Base-by-base conservation (phyloP, 1,139 yeast species). In the Nakaseomyces sp. region DNA sequence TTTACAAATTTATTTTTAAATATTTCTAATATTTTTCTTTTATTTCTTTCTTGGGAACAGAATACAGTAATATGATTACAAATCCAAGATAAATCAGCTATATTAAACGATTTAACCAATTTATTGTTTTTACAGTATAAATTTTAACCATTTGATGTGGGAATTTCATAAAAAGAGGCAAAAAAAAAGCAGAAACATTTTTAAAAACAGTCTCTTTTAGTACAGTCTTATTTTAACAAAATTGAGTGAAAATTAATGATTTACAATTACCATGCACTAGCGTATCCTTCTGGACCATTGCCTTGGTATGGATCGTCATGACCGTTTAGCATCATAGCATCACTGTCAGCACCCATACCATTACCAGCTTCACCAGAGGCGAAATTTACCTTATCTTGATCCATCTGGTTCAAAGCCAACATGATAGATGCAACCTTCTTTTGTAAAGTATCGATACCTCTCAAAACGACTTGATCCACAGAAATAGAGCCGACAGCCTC, bases 401-500 rank as follows among this genome's bases (percentile, higher is more conserved):
- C 73, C 55, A 70, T 65, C 51, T 74, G 77, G 54, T 82, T 85
- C 48, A 91, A 70, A 50, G 91, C 94, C 60, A 85, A 77, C 42
- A 91, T 79, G 46, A 91, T 81, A 47, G 87, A 86, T 5, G 97
- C 98, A 43, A 93, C 77, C 66, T 91, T 91, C 66, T 81, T 81
- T 64, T 88, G 96, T 54, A 91, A 69, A 22, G 89, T 87, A 44
- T 77, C 80, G 51, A 93, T 79, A 43, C 95, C 88, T 57, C 89
- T 78, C 41, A 79, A 67, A 19, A 91, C 87, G 37, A 91, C 96
- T 52, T 87, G 95, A 58, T 88, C 84, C 1, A 96, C 95, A 42
- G 86, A 76, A 49, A 91, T 76, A 42, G 81, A 79, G 3, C 98
- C 98, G 9, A 88, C 85, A 0, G 97, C 85, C 65, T 91, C 99